Percentiles rank a stretch among this genome's conserved stretches.
These are phyloP conservation scores for Excoecaria agallocha DNA, from an alignment of 345 rosid species.

Conservation along the genomic window DNA sequence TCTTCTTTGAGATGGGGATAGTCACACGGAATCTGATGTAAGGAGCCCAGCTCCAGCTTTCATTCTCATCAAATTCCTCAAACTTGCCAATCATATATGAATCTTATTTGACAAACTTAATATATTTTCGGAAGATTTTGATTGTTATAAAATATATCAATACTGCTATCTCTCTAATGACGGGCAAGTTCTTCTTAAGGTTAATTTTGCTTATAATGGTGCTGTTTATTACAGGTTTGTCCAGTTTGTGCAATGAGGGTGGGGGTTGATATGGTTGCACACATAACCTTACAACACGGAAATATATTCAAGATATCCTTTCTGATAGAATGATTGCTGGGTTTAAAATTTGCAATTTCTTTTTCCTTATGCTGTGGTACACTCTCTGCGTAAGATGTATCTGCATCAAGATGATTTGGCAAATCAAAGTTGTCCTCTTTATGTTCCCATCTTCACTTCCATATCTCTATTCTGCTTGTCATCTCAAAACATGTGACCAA, in stretches of 20 bases:
- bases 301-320: constrained; percentile 93
- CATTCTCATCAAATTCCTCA: too few species aligned
- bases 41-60: too few species aligned
- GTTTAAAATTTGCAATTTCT: neutral
- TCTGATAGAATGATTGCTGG: constrained; percentile 10
- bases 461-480: neutral
- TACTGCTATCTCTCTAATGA: neutral
- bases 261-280: constrained; percentile 94
- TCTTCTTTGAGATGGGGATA: too few species aligned
- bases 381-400: neutral
- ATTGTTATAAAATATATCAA: neutral
- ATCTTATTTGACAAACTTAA: neutral
- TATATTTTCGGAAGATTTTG: constrained; percentile 3
- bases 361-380: too few species aligned
- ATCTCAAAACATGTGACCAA: neutral
- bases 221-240: constrained; percentile 61
- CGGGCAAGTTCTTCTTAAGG: constrained; percentile 6
- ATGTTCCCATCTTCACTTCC: neutral
- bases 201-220: constrained; percentile 9
- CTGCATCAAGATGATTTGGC: neutral
- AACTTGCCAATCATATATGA: too few species aligned
- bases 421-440: neutral
- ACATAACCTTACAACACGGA: constrained; percentile 88
- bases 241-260: constrained; percentile 89
- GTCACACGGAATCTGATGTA: too few species aligned